Evolutionary conservation across 768 basidiomycete species (phyloP), one percentile per base, ranked within the genome.

Genomic region (Neoboletus brunneissimus): DNA sequence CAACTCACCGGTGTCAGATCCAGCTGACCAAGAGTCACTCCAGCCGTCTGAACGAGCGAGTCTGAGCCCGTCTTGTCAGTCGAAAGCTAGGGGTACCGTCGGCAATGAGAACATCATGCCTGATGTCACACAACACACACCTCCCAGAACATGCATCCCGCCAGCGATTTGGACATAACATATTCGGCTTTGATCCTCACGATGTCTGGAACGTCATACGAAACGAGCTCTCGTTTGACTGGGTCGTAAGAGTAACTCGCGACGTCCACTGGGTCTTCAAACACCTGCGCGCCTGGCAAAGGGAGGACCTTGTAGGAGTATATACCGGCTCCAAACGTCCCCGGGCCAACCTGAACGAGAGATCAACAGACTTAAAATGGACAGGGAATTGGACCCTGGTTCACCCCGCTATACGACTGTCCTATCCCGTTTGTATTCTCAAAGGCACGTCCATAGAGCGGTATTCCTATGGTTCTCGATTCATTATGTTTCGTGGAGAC

Each of bases 231-330:
- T 54, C 73, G 71, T 62, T 78, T 87, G n/a, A 73, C 59, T 4
- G 83, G 66, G 67, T 92, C 84, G 71, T 91, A 93, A 13, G 87
- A 87, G 70, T 91, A 92, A 60, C 85, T 85, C 12, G 87, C 79
- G n/a, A 90, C 82, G 55, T 88, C 83, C 5, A 77, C 80, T 4
- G 77, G 72, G 67, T 93, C 88, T 67, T 91, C 84, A 64, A 77
- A 80, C 41, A 90, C 81, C 51, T 79, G 69, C 6, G 86, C 81
- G 16, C 81, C 82, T 20, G 81, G 74, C 25, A 83, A 76, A 74
- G 90, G 91, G 23, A 94, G 81, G 29, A 66, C 76, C 34, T 84
- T 84, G 76, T 92, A 91, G n/a, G 88, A 84, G 71, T 89, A 92
- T 57, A 67, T 8, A 8, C 64, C 64, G 4, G 65, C 18, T 54